Percentiles rank a stretch among this genome's conserved stretches.
These are phyloP conservation scores for Rhododendron simsii DNA, from an alignment of 148 eudicot genomes.

Conservation along the genomic window DNA sequence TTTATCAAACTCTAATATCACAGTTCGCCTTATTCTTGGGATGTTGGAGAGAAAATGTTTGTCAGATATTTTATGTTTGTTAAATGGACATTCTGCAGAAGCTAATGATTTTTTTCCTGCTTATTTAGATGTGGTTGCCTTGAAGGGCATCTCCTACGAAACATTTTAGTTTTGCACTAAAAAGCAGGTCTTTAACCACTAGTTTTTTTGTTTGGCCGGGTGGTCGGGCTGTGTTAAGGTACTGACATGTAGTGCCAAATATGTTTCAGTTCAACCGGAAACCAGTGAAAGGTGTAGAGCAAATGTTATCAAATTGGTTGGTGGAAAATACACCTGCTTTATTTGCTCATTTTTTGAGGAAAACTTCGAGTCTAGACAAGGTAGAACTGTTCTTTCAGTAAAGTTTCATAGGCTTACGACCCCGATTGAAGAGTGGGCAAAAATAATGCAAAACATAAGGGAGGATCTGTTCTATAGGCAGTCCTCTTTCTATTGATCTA, in stretches of 20 bases:
- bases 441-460: not conserved
- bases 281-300: conserved; percentile 75
- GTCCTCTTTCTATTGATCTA: not conserved
- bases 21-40: not conserved
- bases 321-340: conserved; percentile 79
- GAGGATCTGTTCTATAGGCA: not conserved
- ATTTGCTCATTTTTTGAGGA: conserved; percentile 87
- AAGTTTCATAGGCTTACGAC: not conserved
- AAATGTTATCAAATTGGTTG: conserved; percentile 70
- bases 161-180: not conserved
- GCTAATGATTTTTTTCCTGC: not conserved
- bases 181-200: not conserved
- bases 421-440: not conserved
- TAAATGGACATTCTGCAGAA: not conserved
- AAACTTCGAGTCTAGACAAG: conserved; percentile 75
- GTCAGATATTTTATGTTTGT: not conserved
- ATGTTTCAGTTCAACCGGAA: conserved; percentile 74
- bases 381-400: conserved; percentile 22
- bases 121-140: not conserved
- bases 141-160: not conserved
- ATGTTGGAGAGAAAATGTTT: not conserved
- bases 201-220: not conserved
- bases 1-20: not conserved
- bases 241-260: conserved; percentile 4
- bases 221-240: not conserved